Base-by-base conservation (phyloP, 106 monocot genomes). In the Xerophyta viscosa region DNA sequence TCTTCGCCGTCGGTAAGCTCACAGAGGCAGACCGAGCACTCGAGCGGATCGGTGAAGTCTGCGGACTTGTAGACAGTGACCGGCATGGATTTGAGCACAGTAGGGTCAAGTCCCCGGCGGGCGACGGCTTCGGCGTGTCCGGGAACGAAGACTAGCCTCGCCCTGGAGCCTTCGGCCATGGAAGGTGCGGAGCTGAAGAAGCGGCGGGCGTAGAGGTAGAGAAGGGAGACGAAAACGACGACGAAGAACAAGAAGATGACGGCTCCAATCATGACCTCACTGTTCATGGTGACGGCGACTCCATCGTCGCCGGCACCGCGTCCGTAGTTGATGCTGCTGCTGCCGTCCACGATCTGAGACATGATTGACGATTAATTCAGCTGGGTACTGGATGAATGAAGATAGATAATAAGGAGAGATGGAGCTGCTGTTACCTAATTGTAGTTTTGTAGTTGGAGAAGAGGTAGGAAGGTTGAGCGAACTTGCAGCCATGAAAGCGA, bases 11-110 rank as follows among this genome's bases (percentile, higher is more conserved):
- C 60, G 8, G 33, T 26, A 14, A 72, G 24, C 64, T 72, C 72
- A 4, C 60, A 72, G 19, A 72, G 43, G 37, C 72, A 72, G 44
- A 72, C 66, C n/a, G 66, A 39, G 54, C 72, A 72, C 52, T 72
- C 72, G 9, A 72, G 20, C 6, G 20, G 57, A 5, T 67, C 48
- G 20, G 26, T 26, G 25, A 24, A 44, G 10, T 71, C 29, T n/a
- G 41, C 24, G 6, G 12, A 23, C 12, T 44, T 15, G 3, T 23
- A 64, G 28, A 50, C 46, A 15, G 41, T 50, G 27, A 62, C 48
- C 12, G 67, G 61, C 9, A 74, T 45, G 13, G 61, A 18, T 1
- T 49, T 31, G 22, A 74, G 61, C 3, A 46, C 61, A 10, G 61
- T 29, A 13, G 25, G 13, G 5, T 54, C 45, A n/a, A 65, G 54